Base-by-base conservation (phyloP, 2,329 filamentous ascomycete genomes). In the Alternaria gansuensis region DNA sequence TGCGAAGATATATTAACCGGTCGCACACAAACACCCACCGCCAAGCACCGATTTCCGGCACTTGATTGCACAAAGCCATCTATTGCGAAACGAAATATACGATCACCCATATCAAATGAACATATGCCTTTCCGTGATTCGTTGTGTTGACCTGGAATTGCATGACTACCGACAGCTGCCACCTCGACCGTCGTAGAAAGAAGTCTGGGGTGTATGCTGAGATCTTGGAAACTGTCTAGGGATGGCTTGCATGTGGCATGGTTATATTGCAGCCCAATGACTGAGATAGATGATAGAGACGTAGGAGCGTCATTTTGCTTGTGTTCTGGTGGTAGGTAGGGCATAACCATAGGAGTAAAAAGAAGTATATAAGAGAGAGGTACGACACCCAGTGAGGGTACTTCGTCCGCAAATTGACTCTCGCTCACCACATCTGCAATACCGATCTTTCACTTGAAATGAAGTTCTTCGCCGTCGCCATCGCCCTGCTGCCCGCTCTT, bases 401-500 rank as follows among this genome's bases (percentile, higher is more conserved):
- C 37, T 39, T 50, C 56, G 55, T 51, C 53, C 43, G 43, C 46
- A 59, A 8, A 43, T 59, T 28, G 33, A 23, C n/a, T 17, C 21
- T 39, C 23, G 4, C 29, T n/a, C 29, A 24, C 8, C 7, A 50
- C 28, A 24, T 39, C 41, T 44, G 14, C 11, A 48, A 2, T 44
- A 36, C 31, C 13, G 5, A 13, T 28, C 7, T 33, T 21, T 4
- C 51, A 7, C 8, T 50, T 45, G 51, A 43, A 29, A 77, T 77
- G 74, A 77, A 67, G 67, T 62, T 74, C 63, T 50, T 71, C 66
- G 53, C 66, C 24, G 53, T 61, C 26, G 58, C 69, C 34, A 50
- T 68, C 36, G 63, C 72, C 17, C 60, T 75, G 28, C 67, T 77
- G 8, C 73, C 76, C 50, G 67, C 69, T 39, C 70, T 77, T 28